Evolutionary conservation across 1,139 yeast species (phyloP).

Genomic region (Candida sojae): DNA sequence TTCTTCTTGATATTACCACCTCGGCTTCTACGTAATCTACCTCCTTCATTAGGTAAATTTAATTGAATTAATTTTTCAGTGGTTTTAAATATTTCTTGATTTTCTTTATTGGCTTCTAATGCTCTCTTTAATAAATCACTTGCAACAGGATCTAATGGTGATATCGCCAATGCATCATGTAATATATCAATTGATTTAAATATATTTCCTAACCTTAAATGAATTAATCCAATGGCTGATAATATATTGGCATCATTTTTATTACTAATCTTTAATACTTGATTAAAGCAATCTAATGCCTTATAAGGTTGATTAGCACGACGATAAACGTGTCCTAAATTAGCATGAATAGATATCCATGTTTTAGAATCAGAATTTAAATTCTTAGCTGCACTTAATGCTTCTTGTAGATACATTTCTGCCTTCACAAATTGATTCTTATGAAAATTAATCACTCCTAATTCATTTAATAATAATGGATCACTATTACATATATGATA

Average conservation of each 20-base stretch:
- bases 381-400: slow-evolving; percentile 67
- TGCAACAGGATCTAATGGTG: slow-evolving; percentile 84
- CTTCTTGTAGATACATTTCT: slow-evolving; percentile 69
- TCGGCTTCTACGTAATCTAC: slow-evolving; percentile 3
- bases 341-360: slow-evolving; percentile 85
- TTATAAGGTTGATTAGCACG: slow-evolving; percentile 61
- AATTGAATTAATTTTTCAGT: slow-evolving; percentile 20
- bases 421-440: slow-evolving; percentile 69
- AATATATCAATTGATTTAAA: slow-evolving; percentile 72
- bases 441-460: slow-evolving; percentile 88
- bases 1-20: slow-evolving; percentile 5
- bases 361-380: slow-evolving; percentile 80
- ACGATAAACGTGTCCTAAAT: slow-evolving; percentile 89
- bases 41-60: slow-evolving; percentile 19
- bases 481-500: slow-evolving; percentile 79
- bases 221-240: slow-evolving; percentile 82
- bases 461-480: slow-evolving; percentile 84
- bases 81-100: slow-evolving; percentile 25
- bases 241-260: slow-evolving; percentile 71
- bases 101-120: slow-evolving; percentile 59
- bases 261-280: slow-evolving; percentile 69
- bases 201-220: slow-evolving; percentile 66
- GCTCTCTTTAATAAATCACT: slow-evolving; percentile 81
- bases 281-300: slow-evolving; percentile 74
- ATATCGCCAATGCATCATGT: slow-evolving; percentile 79